Base-by-base conservation (phyloP, 2,329 filamentous ascomycete genomes). In the Pleomassaria siparia region DNA sequence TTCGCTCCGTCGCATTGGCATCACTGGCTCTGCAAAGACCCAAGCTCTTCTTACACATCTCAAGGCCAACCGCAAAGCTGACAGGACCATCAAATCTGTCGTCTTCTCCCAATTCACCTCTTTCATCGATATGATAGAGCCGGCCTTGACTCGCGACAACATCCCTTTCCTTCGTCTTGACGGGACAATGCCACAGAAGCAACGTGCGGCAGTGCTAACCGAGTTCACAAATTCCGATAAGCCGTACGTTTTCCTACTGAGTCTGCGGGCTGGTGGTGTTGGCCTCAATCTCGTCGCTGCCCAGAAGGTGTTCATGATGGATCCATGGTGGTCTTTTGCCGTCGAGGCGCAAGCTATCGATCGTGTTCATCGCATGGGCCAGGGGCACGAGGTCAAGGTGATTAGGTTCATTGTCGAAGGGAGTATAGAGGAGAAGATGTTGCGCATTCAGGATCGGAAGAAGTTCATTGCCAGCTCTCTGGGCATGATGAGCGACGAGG, bases 321-420 rank as follows among this genome's bases (percentile, higher is more conserved):
- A 99, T 71, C 94, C 94, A 0, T 99, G 94, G 94, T 99, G 94
- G 94, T 95, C 89, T 66, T 99, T 92, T 71, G 91, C 94, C 0
- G 86, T 97, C 11, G 94, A 99, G 72, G 90, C 91, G 4, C 94
- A 99, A 72, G 94, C 94, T 8, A 97, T 99, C 63, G 94, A 99
- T 74, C 89, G 94, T 1, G 91, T 99, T 26, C 94, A 99, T 75
- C 84, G 94, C 8, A 96, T 99, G 89, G 94, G 94, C 0, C 94
- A 99, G 70, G 85, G 88, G 41, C 81, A 84, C 13, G 88, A 92
- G 62, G 94, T 99, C 2, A 83, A 84, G 46, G 91, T 99, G 0
- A 86, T 86, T 58, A 79, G 94, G 22, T 97, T 97, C 64, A 87
- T 99, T 48, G 88, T 95, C 1, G 87, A 88, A 71, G 84, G 86